A percentile compares a stretch with the other conserved stretches of the same genome.
phyloP scores from a whole-genome alignment of 305 asterid genomes.

The Solanum hybrid region DNA sequence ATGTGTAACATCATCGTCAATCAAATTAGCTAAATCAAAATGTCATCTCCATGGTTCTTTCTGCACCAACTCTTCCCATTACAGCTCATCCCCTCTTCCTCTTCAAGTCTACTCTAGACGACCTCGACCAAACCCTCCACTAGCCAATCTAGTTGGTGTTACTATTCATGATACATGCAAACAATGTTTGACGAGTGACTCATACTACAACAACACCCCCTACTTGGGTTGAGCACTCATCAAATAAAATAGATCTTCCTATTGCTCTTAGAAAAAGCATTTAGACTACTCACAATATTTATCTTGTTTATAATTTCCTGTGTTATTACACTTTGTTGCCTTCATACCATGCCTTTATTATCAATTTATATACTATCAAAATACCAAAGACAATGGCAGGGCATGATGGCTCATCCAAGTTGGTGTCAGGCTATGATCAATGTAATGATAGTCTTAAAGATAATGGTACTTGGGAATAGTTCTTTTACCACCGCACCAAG shows the following conservation, averaged over 20 bases:
- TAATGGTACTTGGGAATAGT: background rate
- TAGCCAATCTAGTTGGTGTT: background rate
- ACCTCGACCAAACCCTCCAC: background rate
- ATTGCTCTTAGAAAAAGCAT: background rate
- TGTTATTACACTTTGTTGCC: background rate
- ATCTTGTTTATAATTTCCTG: background rate
- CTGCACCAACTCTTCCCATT: background rate
- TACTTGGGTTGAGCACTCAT: background rate
- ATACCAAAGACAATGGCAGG: background rate
- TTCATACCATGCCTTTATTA: background rate
- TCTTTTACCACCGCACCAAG: background rate
- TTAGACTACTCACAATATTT: background rate
- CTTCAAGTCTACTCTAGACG: background rate
- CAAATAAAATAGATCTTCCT: background rate
- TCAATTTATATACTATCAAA: background rate
- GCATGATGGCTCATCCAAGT: background rate
- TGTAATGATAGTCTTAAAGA: background rate
- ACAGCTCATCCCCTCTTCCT: background rate
- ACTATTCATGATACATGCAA: background rate
- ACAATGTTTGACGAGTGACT: background rate
- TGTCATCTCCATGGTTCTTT: background rate
- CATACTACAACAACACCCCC: background rate
- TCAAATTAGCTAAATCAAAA: background rate
- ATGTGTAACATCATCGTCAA: background rate
- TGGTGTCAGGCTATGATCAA: background rate